Conservation (phyloP, 2,329 filamentous ascomycete genomes). For the Penicillium crustosum region DNA sequence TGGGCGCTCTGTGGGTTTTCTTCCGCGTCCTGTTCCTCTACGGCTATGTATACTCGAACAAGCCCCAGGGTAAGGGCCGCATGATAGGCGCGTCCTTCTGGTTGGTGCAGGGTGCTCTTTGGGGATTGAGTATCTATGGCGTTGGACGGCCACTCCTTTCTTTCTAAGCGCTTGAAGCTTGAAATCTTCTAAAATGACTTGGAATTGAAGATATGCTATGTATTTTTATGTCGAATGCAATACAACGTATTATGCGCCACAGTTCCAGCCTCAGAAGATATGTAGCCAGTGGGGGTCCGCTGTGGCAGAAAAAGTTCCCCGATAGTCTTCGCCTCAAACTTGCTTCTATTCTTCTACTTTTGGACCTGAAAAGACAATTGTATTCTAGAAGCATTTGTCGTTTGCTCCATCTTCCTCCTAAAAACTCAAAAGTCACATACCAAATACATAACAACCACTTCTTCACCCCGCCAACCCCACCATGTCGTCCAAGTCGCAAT, state of each 20-base stretch:
- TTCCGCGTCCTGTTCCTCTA: slow-evolving; percentile 51
- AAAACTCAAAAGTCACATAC: background rate
- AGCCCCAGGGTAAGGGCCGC: slow-evolving; percentile 42
- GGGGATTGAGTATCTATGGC: slow-evolving; percentile 41
- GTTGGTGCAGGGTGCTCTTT: slow-evolving; percentile 43
- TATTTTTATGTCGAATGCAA: background rate
- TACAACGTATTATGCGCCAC: background rate
- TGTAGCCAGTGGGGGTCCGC: slow-evolving; percentile 5
- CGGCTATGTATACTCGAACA: slow-evolving; percentile 46
- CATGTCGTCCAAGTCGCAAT: slow-evolving; percentile 48
- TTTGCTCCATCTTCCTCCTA: background rate
- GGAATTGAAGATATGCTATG: background rate
- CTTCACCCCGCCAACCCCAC: slow-evolving; percentile 18
- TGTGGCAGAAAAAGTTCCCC: slow-evolving; percentile 27
- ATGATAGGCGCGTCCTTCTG: slow-evolving; percentile 38
- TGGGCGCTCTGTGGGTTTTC: slow-evolving; percentile 54
- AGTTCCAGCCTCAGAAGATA: background rate
- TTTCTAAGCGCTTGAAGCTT: slow-evolving; percentile 11
- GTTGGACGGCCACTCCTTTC: slow-evolving; percentile 34
- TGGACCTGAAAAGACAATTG: background rate
- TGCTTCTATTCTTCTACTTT: background rate
- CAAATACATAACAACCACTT: background rate
- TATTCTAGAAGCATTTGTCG: background rate
- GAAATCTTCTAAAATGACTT: too few species aligned
- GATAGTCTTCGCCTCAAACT: background rate